Conservation (phyloP, 345 rosid genomes). For the Pugionium dolabratum region DNA sequence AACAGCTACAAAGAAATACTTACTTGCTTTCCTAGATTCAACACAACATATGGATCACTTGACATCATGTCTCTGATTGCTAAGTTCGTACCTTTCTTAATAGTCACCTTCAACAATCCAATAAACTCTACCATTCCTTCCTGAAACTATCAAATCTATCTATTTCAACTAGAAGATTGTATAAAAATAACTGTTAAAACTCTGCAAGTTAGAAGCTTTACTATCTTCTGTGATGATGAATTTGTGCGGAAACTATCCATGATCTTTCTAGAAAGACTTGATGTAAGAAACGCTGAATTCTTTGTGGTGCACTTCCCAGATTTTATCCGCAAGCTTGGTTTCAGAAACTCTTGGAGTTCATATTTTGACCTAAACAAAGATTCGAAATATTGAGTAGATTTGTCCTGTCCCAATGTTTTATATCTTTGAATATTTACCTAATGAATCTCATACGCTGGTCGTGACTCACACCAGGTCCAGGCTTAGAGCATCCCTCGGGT, state of each 20-base stretch:
- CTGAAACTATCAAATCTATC: conserved; percentile 20
- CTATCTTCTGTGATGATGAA: conserved; percentile 53
- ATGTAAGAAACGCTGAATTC: conserved; percentile 47
- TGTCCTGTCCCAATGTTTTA: background rate
- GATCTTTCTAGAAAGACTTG: conserved; percentile 66
- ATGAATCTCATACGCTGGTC: conserved; percentile 80
- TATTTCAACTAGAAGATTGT: background rate
- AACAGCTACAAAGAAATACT: conserved; percentile 19
- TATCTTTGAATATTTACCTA: conserved; percentile 41
- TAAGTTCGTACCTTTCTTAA: conserved; percentile 57
- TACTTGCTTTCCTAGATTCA: conserved; percentile 53
- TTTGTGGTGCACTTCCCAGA: conserved; percentile 45
- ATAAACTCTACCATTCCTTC: conserved; percentile 51
- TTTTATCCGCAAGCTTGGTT: conserved; percentile 79
- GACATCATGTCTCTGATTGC: conserved; percentile 59
- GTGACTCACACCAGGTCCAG: conserved; percentile 64
- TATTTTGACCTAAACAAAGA: conserved; percentile 70
- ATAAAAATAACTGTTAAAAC: background rate
- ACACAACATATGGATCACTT: conserved; percentile 59
- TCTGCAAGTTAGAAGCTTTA: conserved; percentile 16
- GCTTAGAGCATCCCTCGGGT: conserved; percentile 60
- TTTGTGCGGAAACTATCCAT: conserved; percentile 65
- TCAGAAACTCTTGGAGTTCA: conserved; percentile 88
- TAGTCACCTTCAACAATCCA: conserved; percentile 57
- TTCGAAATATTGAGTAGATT: conserved; percentile 14